Conservation (phyloP, 345 rosid genomes). For the Kandelia obovata region DNA sequence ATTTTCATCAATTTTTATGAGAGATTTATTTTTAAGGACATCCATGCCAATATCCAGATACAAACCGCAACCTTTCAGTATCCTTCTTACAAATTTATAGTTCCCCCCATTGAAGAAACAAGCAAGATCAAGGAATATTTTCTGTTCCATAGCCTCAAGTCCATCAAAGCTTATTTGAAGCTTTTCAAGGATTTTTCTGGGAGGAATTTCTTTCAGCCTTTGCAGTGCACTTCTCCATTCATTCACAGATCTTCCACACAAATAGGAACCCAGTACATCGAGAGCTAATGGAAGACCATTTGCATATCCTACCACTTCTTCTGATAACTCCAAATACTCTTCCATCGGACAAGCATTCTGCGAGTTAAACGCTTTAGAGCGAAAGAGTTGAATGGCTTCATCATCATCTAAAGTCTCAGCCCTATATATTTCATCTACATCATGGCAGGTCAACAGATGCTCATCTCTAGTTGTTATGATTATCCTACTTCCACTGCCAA, state of each 20-base stretch:
- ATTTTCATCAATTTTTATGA: slow-evolving; percentile 4
- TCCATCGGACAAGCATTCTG: not conserved
- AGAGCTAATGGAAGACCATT: slow-evolving; percentile 14
- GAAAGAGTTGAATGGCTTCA: slow-evolving; percentile 16
- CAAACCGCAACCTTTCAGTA: slow-evolving; percentile 17
- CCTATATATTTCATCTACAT: slow-evolving; percentile 2
- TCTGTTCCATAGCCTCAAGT: slow-evolving; percentile 12
- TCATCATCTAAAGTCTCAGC: slow-evolving; percentile 2
- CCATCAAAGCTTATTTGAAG: slow-evolving; percentile 24
- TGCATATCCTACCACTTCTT: not conserved
- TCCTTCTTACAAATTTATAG: slow-evolving; percentile 7
- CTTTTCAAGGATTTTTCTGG: slow-evolving; percentile 1
- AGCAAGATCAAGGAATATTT: slow-evolving; percentile 27
- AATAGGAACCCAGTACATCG: slow-evolving; percentile 13
- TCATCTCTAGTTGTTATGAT: slow-evolving; percentile 21
- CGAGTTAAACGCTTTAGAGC: slow-evolving; percentile 8
- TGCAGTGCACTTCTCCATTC: slow-evolving; percentile 18
- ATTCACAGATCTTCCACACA: slow-evolving; percentile 4
- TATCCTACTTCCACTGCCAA: slow-evolving; percentile 19
- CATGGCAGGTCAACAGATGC: slow-evolving; percentile 5
- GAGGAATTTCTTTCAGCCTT: slow-evolving; percentile 13
- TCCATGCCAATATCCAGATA: slow-evolving; percentile 8
- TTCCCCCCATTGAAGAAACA: slow-evolving; percentile 21
- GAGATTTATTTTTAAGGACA: slow-evolving; percentile 8
- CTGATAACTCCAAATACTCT: not conserved